Evolutionary conservation across 2,329 filamentous ascomycete genomes (phyloP), one percentile per base, ranked within the genome.

Genomic region (Cladosporium sp.): DNA sequence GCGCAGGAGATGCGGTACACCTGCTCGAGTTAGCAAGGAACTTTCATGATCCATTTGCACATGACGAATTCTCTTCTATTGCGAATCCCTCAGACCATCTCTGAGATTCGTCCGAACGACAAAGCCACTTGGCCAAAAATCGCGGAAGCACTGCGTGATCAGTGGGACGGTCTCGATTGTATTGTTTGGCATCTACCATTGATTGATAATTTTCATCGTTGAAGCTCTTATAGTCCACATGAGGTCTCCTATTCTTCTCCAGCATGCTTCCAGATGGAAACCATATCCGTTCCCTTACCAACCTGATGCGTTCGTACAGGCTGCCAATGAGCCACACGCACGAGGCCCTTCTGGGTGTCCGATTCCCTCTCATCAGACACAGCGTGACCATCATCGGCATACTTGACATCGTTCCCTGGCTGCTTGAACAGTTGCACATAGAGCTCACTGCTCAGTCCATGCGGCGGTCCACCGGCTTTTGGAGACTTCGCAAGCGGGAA

Each of bases 401-500:
- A 91, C 12, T 72, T 62, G 12, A 90, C 70, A 8, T 83, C 76
- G 55, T 83, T 75, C 1, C 88, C 88, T 0, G 88, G 88, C 41
- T 78, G 75, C 48, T 76, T 77, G 36, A 95, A 75, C 58, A 92
- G 82, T 54, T 82, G 83, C 59, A 82, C 71, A 66, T 94, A 93
- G 22, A 86, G 78, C 53, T 82, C 78, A 1, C 85, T 78, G 11
- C 80, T 78, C 35, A 88, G 69, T 7, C 83, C 81, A 76, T 80
- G 91, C 1, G 89, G 88, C 11, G 89, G 88, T 0, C 89, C 88
- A 8, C 76, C 76, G 8, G 77, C 74, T 9, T 73, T 73, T 8
- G 84, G 77, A 36, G 80, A 75, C 65, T 91, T 93, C 54, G 80
- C 77, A 1, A 84, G 82, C 8, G 89, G 89, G 65, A 86, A 94